A percentile compares a stretch with the other conserved stretches of the same genome.
phyloP scores from a whole-genome alignment of 2,329 filamentous ascomycete genomes.

The Cephalotrichum gorgonifer region DNA sequence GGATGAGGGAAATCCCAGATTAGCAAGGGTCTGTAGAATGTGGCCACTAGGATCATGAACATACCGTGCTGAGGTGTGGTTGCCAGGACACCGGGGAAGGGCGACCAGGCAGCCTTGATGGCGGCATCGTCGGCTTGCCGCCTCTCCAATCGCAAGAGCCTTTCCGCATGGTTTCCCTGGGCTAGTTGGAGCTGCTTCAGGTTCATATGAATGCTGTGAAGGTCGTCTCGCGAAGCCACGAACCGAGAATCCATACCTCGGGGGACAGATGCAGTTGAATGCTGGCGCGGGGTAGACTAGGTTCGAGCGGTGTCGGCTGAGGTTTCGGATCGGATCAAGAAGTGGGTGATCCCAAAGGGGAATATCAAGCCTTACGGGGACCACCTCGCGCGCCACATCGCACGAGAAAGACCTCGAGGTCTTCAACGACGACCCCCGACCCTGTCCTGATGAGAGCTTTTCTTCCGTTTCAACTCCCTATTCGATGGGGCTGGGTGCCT shows the following conservation, averaged over 20 bases:
- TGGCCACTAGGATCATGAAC: slow-evolving; percentile 15
- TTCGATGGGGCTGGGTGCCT: not conserved
- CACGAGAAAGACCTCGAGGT: slow-evolving; percentile 21
- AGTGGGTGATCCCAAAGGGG: not conserved
- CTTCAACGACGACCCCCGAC: slow-evolving; percentile 4
- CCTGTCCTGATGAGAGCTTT: not conserved
- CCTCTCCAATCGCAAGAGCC: slow-evolving; percentile 52
- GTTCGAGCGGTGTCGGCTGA: not conserved
- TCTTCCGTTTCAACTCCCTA: no score
- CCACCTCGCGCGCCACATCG: slow-evolving; percentile 34
- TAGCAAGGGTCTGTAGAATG: not conserved
- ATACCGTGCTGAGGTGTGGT: slow-evolving; percentile 81
- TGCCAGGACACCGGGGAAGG: slow-evolving; percentile 76
- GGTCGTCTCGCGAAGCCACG: slow-evolving; percentile 49
- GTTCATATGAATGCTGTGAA: slow-evolving; percentile 61
- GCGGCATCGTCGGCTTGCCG: slow-evolving; percentile 58
- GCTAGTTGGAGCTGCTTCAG: slow-evolving; percentile 56
- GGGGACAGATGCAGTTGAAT: not conserved
- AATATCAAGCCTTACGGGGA: slow-evolving; percentile 22
- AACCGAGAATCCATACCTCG: slow-evolving; percentile 56
- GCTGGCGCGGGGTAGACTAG: not conserved
- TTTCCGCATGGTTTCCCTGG: slow-evolving; percentile 52
- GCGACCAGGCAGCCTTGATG: slow-evolving; percentile 86
- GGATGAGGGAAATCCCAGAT: slow-evolving; percentile 3
- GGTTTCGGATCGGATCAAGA: not conserved